These are phyloP conservation scores for Pyrenochaeta sp. DNA, from an alignment of 2,329 filamentous ascomycete genomes.

Conservation along the genomic window DNA sequence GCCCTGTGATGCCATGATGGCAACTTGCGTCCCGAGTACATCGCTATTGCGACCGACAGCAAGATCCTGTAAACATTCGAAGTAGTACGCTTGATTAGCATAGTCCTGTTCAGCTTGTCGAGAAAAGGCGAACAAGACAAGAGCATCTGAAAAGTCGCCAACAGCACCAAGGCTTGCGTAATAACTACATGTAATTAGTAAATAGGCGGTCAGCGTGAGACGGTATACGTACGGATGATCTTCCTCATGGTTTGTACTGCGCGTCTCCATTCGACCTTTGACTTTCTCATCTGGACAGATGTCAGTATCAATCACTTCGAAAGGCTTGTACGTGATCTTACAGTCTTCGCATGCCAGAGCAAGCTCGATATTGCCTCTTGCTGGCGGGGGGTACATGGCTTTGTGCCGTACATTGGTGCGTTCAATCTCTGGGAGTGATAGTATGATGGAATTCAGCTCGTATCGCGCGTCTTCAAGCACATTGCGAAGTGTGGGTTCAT, in stretches of 20 bases:
- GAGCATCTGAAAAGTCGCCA: slow-evolving; percentile 67
- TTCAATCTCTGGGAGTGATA: slow-evolving; percentile 44
- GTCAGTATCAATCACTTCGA: slow-evolving; percentile 16
- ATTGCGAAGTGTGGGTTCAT: slow-evolving; percentile 32
- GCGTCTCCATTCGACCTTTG: slow-evolving; percentile 29
- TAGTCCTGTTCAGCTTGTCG: slow-evolving; percentile 66
- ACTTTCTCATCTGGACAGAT: slow-evolving; percentile 31
- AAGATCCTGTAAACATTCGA: slow-evolving; percentile 70
- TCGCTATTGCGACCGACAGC: slow-evolving; percentile 64
- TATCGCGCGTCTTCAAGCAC: slow-evolving; percentile 65
- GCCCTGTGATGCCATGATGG: slow-evolving; percentile 65
- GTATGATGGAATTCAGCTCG: slow-evolving; percentile 64
- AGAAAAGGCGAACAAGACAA: slow-evolving; percentile 69
- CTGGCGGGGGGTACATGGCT: slow-evolving; percentile 42
- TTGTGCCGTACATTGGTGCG: slow-evolving; percentile 38
- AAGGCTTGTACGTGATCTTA: slow-evolving; percentile 15
- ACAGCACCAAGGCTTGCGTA: slow-evolving; percentile 70
- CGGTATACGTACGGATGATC: slow-evolving; percentile 41
- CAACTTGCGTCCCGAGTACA: slow-evolving; percentile 64
- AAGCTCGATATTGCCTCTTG: slow-evolving; percentile 50
- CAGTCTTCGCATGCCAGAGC: slow-evolving; percentile 48
- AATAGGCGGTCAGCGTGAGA: not conserved
- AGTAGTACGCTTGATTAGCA: slow-evolving; percentile 64
- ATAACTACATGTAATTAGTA: slow-evolving; percentile 46
- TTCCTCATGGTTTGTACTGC: slow-evolving; percentile 41